phyloP scores from a whole-genome alignment of 371 early-diverging fungal genomes.

The Dinochytrium kinnereticum region DNA sequence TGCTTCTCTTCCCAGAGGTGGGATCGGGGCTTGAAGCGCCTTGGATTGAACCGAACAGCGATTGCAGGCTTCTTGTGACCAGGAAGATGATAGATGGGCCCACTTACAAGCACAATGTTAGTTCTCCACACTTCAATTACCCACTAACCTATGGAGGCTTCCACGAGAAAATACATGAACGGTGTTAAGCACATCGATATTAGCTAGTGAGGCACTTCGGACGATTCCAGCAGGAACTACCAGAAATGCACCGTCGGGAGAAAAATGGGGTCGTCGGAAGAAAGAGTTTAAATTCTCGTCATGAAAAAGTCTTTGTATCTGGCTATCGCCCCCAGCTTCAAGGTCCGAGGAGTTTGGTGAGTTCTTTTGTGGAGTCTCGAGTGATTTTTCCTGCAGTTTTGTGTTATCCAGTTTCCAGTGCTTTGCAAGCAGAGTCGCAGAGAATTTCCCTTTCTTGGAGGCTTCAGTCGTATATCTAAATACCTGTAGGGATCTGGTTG shows the following conservation, averaged over 20 bases:
- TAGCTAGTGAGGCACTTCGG: neutral
- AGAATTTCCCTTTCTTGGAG: constrained; percentile 11
- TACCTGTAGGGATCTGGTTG: constrained; percentile 18
- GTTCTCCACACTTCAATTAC: neutral
- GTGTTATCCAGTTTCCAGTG: neutral
- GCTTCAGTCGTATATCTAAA: neutral
- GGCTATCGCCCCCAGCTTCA: neutral
- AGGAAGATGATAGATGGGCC: constrained; percentile 71
- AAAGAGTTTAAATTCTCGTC: constrained; percentile 91
- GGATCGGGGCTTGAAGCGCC: constrained; percentile 35
- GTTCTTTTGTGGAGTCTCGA: neutral
- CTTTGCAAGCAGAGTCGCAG: neutral
- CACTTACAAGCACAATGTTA: constrained; percentile 35
- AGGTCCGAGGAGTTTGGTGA: neutral
- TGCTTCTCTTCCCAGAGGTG: constrained; percentile 1
- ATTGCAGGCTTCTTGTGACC: constrained; percentile 81
- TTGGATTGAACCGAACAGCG: constrained; percentile 76
- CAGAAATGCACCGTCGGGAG: constrained; percentile 88
- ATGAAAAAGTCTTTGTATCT: constrained; percentile 58
- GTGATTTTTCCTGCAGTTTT: neutral
- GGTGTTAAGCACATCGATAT: constrained; percentile 44
- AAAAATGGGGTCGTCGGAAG: constrained; percentile 87
- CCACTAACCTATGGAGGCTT: constrained; percentile 30
- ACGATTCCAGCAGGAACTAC: constrained; percentile 83
- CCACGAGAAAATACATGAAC: constrained; percentile 58